Percentiles rank a stretch among this genome's conserved stretches.
These are phyloP conservation scores for Xerocomellus chrysenteron DNA, from an alignment of 768 basidiomycete species.

Conservation along the genomic window DNA sequence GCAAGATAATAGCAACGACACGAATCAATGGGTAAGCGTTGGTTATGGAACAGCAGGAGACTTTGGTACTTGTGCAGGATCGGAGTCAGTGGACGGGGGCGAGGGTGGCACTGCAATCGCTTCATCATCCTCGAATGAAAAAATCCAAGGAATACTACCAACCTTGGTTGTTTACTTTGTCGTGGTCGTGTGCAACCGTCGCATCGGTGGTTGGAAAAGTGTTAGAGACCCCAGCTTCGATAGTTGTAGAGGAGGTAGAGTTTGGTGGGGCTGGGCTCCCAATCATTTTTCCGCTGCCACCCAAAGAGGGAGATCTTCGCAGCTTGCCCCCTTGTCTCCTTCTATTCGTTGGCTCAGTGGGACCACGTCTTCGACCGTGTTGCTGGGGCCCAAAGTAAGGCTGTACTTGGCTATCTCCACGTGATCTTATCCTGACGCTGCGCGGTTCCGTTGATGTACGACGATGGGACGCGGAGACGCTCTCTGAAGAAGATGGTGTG, in stretches of 20 bases:
- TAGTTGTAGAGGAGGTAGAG: neutral
- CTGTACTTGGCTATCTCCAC: neutral
- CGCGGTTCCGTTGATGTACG: slow-evolving; percentile 13
- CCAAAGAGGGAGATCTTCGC: neutral
- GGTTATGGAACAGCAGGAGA: neutral
- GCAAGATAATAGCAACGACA: neutral
- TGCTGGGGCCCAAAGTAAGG: neutral
- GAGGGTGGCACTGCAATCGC: slow-evolving; percentile 1
- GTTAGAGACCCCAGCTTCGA: neutral
- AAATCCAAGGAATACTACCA: neutral
- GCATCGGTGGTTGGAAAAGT: neutral
- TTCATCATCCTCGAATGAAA: neutral
- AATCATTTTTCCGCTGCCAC: neutral
- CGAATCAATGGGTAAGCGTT: neutral
- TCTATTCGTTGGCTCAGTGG: neutral
- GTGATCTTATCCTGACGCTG: neutral
- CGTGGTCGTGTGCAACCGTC: neutral
- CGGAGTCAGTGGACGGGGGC: neutral
- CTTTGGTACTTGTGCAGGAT: neutral
- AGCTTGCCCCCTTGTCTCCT: slow-evolving; percentile 1
- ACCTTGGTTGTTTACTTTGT: neutral
- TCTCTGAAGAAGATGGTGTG: slow-evolving; percentile 11
- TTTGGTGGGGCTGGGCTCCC: neutral
- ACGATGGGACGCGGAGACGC: neutral
- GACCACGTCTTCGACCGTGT: slow-evolving; percentile 4